Evolutionary conservation across 441 rosid genomes (phyloP).

Genomic region (Gossypium trilobum): DNA sequence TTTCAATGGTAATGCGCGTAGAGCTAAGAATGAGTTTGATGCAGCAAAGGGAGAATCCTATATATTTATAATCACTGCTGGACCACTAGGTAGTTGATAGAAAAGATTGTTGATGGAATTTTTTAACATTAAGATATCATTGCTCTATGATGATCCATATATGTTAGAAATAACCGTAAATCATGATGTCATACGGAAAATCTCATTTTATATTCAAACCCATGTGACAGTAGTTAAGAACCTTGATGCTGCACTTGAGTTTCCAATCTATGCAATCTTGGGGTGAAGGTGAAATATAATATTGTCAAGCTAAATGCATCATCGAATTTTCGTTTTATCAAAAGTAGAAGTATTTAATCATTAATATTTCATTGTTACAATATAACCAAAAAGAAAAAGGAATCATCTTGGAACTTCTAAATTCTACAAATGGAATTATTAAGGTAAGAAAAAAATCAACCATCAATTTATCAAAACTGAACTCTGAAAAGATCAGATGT

Average conservation of each 20-base stretch:
- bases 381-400: no score
- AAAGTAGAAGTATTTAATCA: background rate
- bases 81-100: background rate
- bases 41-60: constrained; percentile 6
- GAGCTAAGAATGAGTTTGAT: constrained; percentile 10
- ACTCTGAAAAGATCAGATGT: background rate
- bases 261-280: background rate
- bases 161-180: background rate
- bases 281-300: no score
- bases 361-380: no score
- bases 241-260: background rate
- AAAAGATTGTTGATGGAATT: background rate
- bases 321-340: background rate
- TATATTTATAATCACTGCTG: constrained; percentile 22
- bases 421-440: no score
- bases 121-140: background rate
- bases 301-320: background rate
- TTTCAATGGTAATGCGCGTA: background rate
- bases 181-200: background rate
- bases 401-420: no score
- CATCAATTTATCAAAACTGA: background rate
- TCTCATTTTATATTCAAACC: background rate
- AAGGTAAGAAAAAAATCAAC: no score
- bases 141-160: constrained; percentile 12
- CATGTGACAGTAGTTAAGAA: background rate